Percentiles rank a stretch among this genome's conserved stretches.
Evolutionary conservation across 305 asterid genomes (phyloP).

Genomic region (Solanum chacoense): DNA sequence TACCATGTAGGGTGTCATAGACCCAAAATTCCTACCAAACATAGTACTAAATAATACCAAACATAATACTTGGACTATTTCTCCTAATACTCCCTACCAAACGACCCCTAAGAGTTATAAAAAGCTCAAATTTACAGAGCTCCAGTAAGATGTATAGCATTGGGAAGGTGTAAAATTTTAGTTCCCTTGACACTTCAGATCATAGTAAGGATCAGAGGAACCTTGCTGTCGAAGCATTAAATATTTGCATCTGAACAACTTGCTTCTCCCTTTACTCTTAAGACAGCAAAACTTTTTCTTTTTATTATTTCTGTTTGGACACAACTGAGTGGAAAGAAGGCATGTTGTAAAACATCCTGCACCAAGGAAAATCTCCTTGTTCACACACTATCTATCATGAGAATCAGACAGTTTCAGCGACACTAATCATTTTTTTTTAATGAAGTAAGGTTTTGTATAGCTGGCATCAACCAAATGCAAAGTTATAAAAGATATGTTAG

Average conservation of each 20-base stretch:
- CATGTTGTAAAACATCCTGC: not conserved
- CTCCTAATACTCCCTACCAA: no score
- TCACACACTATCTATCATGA: not conserved
- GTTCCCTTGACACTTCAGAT: not conserved
- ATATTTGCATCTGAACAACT: not conserved
- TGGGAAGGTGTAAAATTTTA: not conserved
- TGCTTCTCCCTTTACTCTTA: not conserved
- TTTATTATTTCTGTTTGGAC: not conserved
- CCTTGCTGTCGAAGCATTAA: not conserved
- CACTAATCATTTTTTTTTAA: not conserved
- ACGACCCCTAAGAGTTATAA: not conserved
- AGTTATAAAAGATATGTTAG: not conserved
- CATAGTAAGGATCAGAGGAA: not conserved
- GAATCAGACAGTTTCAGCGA: not conserved
- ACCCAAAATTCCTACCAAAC: no score
- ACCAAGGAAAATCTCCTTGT: not conserved
- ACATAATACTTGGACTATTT: no score
- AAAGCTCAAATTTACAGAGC: not conserved
- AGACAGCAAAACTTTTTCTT: not conserved
- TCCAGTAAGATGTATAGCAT: not conserved
- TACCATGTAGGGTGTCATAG: no score
- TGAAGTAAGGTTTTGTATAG: not conserved
- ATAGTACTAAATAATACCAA: no score
- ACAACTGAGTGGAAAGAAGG: not conserved
- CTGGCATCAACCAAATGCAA: not conserved